phyloP scores from a whole-genome alignment of 768 basidiomycete species.

The Cystobasidium onofrii region DNA sequence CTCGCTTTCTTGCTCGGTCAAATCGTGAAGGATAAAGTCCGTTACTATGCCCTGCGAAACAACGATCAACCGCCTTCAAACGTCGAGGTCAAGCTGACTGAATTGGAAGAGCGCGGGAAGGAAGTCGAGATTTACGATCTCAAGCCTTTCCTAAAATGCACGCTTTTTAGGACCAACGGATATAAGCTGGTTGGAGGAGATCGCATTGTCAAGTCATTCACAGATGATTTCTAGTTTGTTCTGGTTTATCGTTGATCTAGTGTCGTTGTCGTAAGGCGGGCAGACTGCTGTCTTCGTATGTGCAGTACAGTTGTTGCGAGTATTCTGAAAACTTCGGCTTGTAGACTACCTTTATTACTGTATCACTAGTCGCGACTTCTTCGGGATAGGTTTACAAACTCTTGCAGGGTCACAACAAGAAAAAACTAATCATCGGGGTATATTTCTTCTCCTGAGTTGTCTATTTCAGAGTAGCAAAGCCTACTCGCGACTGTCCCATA shows the following conservation, averaged over 20 bases:
- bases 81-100: constrained; percentile 65
- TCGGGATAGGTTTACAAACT: no score
- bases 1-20: constrained; percentile 89
- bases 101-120: constrained; percentile 84
- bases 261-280: background rate
- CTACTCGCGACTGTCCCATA: constrained; percentile 17
- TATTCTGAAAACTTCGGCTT: background rate
- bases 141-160: constrained; percentile 71
- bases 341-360: background rate
- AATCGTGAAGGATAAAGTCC: constrained; percentile 65
- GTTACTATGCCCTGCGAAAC: constrained; percentile 64
- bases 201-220: constrained; percentile 29
- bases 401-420: no score
- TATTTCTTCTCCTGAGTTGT: background rate
- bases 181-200: constrained; percentile 54
- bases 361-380: background rate
- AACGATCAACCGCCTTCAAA: constrained; percentile 67
- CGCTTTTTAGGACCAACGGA: constrained; percentile 77
- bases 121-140: constrained; percentile 94
- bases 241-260: background rate
- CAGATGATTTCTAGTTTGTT: background rate
- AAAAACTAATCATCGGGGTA: no score
- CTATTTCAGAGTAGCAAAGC: constrained; percentile 26
- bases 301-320: background rate
- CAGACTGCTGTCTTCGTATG: background rate